A percentile compares a stretch with the other conserved stretches of the same genome.
These are phyloP conservation scores for Colletotrichum costaricense DNA, from an alignment of 2,329 filamentous ascomycete species.

Conservation along the genomic window DNA sequence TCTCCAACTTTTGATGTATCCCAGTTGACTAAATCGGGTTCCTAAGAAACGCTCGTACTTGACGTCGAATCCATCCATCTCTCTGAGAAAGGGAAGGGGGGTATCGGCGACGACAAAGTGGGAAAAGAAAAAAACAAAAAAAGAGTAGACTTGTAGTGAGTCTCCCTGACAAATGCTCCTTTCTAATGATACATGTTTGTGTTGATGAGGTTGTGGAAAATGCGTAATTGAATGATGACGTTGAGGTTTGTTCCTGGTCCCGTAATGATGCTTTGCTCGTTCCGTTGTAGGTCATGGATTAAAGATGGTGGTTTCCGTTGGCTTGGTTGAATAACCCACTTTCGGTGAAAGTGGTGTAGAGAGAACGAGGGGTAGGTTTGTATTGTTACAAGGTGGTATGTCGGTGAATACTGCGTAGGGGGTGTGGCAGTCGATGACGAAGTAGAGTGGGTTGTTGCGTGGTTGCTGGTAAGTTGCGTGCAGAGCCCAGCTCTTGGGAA, in stretches of 20 bases:
- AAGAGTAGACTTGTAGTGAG: background rate
- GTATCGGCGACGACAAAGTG: conserved; percentile 37
- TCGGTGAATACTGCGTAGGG: conserved; percentile 17
- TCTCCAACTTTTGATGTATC: conserved; percentile 8
- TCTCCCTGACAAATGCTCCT: conserved; percentile 7
- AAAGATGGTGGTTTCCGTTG: conserved; percentile 13
- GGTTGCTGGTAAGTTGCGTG: conserved; percentile 8
- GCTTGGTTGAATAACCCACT: background rate
- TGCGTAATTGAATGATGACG: conserved; percentile 11
- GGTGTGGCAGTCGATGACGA: conserved; percentile 22
- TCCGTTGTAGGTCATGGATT: conserved; percentile 34
- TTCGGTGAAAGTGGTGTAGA: background rate
- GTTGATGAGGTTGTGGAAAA: background rate
- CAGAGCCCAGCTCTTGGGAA: conserved; percentile 32
- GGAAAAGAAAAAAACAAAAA: background rate
- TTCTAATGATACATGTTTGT: conserved; percentile 27
- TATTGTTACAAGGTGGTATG: conserved; percentile 23
- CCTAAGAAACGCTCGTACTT: conserved; percentile 30
- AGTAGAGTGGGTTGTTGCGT: conserved; percentile 16
- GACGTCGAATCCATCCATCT: conserved; percentile 35
- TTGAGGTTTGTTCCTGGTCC: conserved; percentile 23
- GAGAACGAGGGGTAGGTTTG: background rate
- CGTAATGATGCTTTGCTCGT: conserved; percentile 34
- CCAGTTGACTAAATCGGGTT: background rate
- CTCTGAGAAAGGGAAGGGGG: conserved; percentile 34